phyloP scores from a whole-genome alignment of 2,329 filamentous ascomycete species.

The Fonsecaea erecta region DNA sequence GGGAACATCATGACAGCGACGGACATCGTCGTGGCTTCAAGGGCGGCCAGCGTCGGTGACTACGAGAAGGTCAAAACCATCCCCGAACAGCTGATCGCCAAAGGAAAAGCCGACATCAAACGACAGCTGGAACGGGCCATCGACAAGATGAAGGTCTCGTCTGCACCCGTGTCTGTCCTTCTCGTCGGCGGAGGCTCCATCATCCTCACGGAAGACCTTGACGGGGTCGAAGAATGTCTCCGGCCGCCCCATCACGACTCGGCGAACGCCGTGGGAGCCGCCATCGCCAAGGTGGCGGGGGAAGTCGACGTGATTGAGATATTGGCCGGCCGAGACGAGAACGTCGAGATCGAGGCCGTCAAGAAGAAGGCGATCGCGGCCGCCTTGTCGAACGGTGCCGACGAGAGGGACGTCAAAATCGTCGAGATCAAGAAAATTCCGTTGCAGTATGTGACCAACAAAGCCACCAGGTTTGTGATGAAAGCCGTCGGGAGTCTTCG shows the following conservation, averaged over 20 bases:
- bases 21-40: slow-evolving; percentile 55
- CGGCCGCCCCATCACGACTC: slow-evolving; percentile 58
- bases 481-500: slow-evolving; percentile 49
- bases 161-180: slow-evolving; percentile 55
- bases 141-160: slow-evolving; percentile 62
- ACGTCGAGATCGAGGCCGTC: slow-evolving; percentile 35
- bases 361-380: slow-evolving; percentile 36
- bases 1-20: slow-evolving; percentile 59
- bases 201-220: slow-evolving; percentile 53
- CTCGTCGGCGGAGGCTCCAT: slow-evolving; percentile 64
- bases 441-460: slow-evolving; percentile 40
- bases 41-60: slow-evolving; percentile 39
- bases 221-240: slow-evolving; percentile 57
- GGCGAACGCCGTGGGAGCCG: slow-evolving; percentile 66
- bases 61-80: slow-evolving; percentile 34
- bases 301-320: slow-evolving; percentile 58
- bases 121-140: slow-evolving; percentile 57
- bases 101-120: slow-evolving; percentile 48
- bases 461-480: slow-evolving; percentile 44
- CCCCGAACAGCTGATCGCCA: slow-evolving; percentile 43
- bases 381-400: slow-evolving; percentile 30
- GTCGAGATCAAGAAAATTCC: slow-evolving; percentile 43
- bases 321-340: slow-evolving; percentile 36
- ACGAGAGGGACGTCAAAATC: slow-evolving; percentile 37
- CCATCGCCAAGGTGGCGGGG: slow-evolving; percentile 61